phyloP scores from a whole-genome alignment of 2,329 filamentous ascomycete genomes.

The Chrysosporium queenslandicum region DNA sequence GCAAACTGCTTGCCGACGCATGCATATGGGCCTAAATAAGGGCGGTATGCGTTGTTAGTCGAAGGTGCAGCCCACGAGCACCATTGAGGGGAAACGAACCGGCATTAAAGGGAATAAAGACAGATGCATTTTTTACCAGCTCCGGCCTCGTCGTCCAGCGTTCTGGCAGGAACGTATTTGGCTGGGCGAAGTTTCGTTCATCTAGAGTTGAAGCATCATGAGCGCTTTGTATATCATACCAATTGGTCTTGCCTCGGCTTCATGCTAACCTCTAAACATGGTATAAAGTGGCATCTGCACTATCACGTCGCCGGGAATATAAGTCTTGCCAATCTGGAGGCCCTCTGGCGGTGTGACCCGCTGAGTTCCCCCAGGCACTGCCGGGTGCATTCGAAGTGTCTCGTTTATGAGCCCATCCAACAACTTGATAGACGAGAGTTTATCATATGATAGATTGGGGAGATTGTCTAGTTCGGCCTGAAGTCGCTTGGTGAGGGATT shows the following conservation, averaged over 20 bases:
- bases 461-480: not conserved
- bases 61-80: not conserved
- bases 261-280: constrained; percentile 21
- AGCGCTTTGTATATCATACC: not conserved
- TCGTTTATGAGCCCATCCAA: constrained; percentile 21
- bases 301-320: constrained; percentile 25
- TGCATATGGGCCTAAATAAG: constrained; percentile 17
- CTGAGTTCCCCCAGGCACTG: constrained; percentile 23
- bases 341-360: constrained; percentile 31
- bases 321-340: constrained; percentile 22
- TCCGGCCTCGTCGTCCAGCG: constrained; percentile 20
- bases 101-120: constrained; percentile 16
- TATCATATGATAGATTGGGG: constrained; percentile 12
- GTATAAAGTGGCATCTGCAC: constrained; percentile 17
- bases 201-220: constrained; percentile 18
- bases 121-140: constrained; percentile 17
- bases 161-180: constrained; percentile 21
- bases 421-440: constrained; percentile 8
- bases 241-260: not conserved
- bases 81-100: not conserved
- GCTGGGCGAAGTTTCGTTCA: constrained; percentile 35
- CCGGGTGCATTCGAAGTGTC: constrained; percentile 28
- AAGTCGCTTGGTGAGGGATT: not conserved
- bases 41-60: not conserved
- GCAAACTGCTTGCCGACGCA: constrained; percentile 22